Conservation (phyloP, 75 land plant genomes). For the Adiantum capillusveneris region DNA sequence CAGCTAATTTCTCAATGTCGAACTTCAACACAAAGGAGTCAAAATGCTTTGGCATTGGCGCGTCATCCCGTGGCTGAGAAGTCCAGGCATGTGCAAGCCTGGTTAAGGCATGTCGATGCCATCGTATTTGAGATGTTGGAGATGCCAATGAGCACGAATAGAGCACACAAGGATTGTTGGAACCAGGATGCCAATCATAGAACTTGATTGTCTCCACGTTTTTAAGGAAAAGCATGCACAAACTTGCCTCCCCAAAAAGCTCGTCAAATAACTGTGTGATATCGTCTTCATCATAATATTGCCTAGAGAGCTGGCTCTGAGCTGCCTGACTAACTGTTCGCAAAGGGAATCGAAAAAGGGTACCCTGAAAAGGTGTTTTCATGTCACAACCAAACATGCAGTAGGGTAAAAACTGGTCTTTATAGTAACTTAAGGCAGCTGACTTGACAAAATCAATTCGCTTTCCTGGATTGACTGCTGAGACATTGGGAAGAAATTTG, state of each 20-base stretch:
- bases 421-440: slow-evolving; percentile 48
- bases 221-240: slow-evolving; percentile 74
- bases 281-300: slow-evolving; percentile 62
- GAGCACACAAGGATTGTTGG: slow-evolving; percentile 39
- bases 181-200: slow-evolving; percentile 62
- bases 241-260: slow-evolving; percentile 63
- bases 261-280: slow-evolving; percentile 55
- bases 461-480: slow-evolving; percentile 88
- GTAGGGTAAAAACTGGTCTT: slow-evolving; percentile 83
- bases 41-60: slow-evolving; percentile 6
- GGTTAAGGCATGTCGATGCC: slow-evolving; percentile 66
- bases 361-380: slow-evolving; percentile 63
- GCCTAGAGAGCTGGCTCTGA: slow-evolving; percentile 71
- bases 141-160: slow-evolving; percentile 51
- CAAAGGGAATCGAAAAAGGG: slow-evolving; percentile 88
- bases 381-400: slow-evolving; percentile 96
- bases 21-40: slow-evolving; percentile 63
- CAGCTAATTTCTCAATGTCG: slow-evolving; percentile 34
- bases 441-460: slow-evolving; percentile 78
- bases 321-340: slow-evolving; percentile 77
- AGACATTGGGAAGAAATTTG: slow-evolving; percentile 66
- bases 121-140: slow-evolving; percentile 36
- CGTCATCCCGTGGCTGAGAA: slow-evolving; percentile 5
- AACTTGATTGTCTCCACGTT: slow-evolving; percentile 62
- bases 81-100: slow-evolving; percentile 47